Evolutionary conservation across 495 filamentous ascomycete species (phyloP), one percentile per base, ranked within the genome.

Genomic region (Hyaloscypha variabilis): DNA sequence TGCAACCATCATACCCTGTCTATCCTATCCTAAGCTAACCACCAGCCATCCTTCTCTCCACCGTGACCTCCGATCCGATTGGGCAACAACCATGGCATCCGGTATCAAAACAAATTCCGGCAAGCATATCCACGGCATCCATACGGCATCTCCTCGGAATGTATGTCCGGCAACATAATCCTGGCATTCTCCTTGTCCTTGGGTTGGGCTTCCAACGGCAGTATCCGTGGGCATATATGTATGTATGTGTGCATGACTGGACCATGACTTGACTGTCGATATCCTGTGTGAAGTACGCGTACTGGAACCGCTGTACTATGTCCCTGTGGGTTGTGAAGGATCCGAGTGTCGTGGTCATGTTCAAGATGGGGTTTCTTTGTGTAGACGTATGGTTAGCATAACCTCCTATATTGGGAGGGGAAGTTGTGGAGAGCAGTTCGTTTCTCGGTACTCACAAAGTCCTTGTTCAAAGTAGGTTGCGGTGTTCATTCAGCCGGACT

Each of bases 201-300:
- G 39, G 39, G 17, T 46, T 46, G 39, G 59, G 49, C 56, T 51
- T 50, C 60, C 51, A 42, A 57, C 23, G 68, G 64, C 17, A 58
- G 46, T 66, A 67, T 70, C 64, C 64, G 1, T 54, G 26, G 65
- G 29, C 31, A 36, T 58, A 24, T 58, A 24, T 28, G 53, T 30
- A 24, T 28, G 53, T 30, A 13, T 49, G 52, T 60, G 11, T 67
- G 70, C 67, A 72, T 72, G 70, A 67, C 70, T 72, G 70, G 58
- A 29, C 8, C 70, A 72, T 72, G 70, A 69, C 70, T 69, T 67
- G 29, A 63, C 64, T 72, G 67, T 72, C 70, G 58, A 67, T 64
- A 10, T 72, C 67, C 64, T 68, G 60, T 61, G 36, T 39, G 58
- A 28, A 56, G 67, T 58, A 58, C 66, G 69, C 70, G 70, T 72